These are phyloP conservation scores for Cylindrotheca fusiformis DNA, from an alignment of 108 stramenopile genomes.

Conservation along the genomic window DNA sequence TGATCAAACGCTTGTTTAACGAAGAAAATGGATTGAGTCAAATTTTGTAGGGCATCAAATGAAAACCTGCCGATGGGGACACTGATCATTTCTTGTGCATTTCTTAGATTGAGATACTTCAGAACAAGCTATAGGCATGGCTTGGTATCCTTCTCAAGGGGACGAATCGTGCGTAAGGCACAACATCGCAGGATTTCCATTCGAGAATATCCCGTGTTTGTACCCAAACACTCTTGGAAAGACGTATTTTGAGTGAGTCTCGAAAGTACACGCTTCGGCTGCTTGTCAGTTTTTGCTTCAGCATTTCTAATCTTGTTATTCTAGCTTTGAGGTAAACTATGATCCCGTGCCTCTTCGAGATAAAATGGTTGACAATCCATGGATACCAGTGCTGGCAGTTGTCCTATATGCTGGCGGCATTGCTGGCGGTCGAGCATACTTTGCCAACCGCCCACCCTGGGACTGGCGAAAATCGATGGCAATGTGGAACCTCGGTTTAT, in stretches of 20 bases:
- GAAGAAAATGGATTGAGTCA: too few species aligned
- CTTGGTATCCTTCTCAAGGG: conserved; percentile 28
- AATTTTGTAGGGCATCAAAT: too few species aligned
- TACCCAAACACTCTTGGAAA: conserved; percentile 20
- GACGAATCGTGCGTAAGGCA: conserved; percentile 9
- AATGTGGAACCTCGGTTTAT: conserved; percentile 87
- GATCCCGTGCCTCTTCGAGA: conserved; percentile 40
- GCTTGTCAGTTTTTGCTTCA: not conserved
- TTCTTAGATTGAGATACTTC: not conserved
- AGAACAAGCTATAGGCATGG: conserved; percentile 13
- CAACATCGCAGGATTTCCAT: conserved; percentile 23
- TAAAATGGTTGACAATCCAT: conserved; percentile 49
- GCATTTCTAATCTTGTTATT: conserved; percentile 3
- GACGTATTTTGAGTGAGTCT: conserved; percentile 10
- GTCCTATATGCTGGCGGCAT: conserved; percentile 34
- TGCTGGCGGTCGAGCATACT: conserved; percentile 20
- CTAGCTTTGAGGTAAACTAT: conserved; percentile 40
- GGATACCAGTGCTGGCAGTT: conserved; percentile 36
- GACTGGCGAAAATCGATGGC: conserved; percentile 60
- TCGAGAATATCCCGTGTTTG: conserved; percentile 29
- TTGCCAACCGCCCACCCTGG: conserved; percentile 47
- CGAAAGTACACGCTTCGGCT: not conserved
- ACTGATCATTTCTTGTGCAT: not conserved
- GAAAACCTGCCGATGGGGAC: too few species aligned
- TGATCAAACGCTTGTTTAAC: too few species aligned